phyloP scores from a whole-genome alignment of 257 asterid species.

The Salvia hispanica region DNA sequence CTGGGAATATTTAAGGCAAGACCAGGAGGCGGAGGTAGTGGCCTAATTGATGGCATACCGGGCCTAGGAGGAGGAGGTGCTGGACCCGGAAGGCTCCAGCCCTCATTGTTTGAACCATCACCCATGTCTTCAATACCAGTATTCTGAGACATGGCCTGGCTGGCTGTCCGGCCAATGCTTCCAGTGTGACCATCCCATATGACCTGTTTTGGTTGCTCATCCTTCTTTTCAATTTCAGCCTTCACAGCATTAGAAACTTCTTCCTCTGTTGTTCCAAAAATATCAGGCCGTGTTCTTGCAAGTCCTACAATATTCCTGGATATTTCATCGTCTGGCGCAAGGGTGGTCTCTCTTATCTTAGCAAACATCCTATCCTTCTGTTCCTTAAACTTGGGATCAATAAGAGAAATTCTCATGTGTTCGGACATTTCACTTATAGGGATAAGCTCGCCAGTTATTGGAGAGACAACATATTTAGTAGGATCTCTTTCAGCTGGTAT shows the following conservation, averaged over 20 bases:
- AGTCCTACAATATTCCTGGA: constrained; percentile 92
- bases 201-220: constrained; percentile 94
- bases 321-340: constrained; percentile 92
- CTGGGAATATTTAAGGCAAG: constrained; percentile 78
- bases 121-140: constrained; percentile 55
- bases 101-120: constrained; percentile 54
- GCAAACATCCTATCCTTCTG: constrained; percentile 99
- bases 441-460: constrained; percentile 86
- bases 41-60: constrained; percentile 69
- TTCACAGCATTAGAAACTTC: constrained; percentile 96
- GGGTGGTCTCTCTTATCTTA: constrained; percentile 87
- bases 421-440: constrained; percentile 90
- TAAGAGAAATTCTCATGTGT: constrained; percentile 93
- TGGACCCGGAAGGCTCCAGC: constrained; percentile 72
- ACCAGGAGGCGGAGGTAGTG: constrained; percentile 91
- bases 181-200: constrained; percentile 99
- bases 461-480: constrained; percentile 75
- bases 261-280: constrained; percentile 96
- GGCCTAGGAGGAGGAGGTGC: constrained; percentile 85
- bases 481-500: constrained; percentile 82
- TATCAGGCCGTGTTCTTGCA: constrained; percentile 91
- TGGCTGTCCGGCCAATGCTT: constrained; percentile 90
- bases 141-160: constrained; percentile 88
- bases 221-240: constrained; percentile 94
- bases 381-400: constrained; percentile 93